Evolutionary conservation across 495 filamentous ascomycete species (phyloP), one percentile per base, ranked within the genome.

Genomic region (Poronia punctata): DNA sequence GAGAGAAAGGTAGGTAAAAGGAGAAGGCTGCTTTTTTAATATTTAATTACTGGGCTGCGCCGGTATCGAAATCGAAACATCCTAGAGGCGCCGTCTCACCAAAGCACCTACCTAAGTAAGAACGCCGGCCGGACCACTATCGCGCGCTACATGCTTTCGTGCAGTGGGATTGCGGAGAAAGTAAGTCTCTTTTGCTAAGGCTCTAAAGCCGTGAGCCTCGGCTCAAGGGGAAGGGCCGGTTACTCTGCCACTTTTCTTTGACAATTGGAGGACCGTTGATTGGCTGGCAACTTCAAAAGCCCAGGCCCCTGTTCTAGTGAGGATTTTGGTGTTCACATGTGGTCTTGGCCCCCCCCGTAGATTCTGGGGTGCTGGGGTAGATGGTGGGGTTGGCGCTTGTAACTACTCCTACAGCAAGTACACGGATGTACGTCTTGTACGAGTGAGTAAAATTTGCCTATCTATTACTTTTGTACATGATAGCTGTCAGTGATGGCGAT

Each of bases 41-140:
- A n/a, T n/a, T n/a, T n/a, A n/a, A n/a, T n/a, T n/a, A n/a, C n/a
- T n/a, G n/a, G n/a, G n/a, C n/a, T n/a, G n/a, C n/a, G n/a, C n/a
- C n/a, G n/a, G n/a, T n/a, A n/a, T n/a, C n/a, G n/a, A n/a, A n/a
- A n/a, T n/a, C n/a, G n/a, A n/a, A n/a, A n/a, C n/a, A n/a, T n/a
- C n/a, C n/a, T n/a, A n/a, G n/a, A n/a, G n/a, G n/a, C n/a, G n/a
- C n/a, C n/a, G n/a, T n/a, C n/a, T n/a, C n/a, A 29, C 25, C 19
- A 17, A 34, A 33, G 15, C 5, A 40, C 9, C 4, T 6, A 15
- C 38, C 30, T 40, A 10, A 14, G 20, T 34, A 14, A 22, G 28
- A 30, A 41, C 14, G 21, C 26, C 29, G 26, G 38, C 22, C n/a
- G 4, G 38, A 24, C 28, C 38, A 23, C 38, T 40, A 41, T 32